Evolutionary conservation across 208 protist species (phyloP).

Genomic region (Trypanosoma lewisi): DNA sequence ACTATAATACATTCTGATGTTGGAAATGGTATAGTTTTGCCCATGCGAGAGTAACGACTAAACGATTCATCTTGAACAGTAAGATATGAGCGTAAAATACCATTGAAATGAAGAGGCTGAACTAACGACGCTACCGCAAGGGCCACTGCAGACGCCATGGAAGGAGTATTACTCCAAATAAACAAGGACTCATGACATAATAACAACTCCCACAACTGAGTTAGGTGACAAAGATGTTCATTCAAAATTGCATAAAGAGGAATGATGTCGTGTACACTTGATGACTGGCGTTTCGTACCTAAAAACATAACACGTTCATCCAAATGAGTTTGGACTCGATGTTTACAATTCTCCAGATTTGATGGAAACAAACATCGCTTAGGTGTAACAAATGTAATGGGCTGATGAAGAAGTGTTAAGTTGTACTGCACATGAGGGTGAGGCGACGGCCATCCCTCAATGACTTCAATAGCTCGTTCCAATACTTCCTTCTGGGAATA

Average conservation of each 20-base stretch:
- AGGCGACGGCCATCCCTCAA: conserved; percentile 73
- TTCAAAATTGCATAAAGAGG: conserved; percentile 72
- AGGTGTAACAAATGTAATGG: conserved; percentile 75
- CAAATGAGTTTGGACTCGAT: conserved; percentile 7
- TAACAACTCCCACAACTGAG: conserved; percentile 80
- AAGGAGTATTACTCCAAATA: conserved; percentile 81
- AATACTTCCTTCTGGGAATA: conserved; percentile 76
- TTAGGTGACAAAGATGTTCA: conserved; percentile 71
- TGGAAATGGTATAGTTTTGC: conserved; percentile 66
- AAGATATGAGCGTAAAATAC: conserved; percentile 71
- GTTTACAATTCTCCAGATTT: not conserved
- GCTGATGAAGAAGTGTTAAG: conserved; percentile 65
- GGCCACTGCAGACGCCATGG: conserved; percentile 59
- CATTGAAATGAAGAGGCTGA: conserved; percentile 67
- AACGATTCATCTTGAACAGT: conserved; percentile 82
- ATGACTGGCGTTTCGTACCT: conserved; percentile 20
- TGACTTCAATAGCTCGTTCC: conserved; percentile 54
- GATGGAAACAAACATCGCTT: conserved; percentile 30
- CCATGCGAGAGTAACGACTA: conserved; percentile 53
- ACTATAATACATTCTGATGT: conserved; percentile 49
- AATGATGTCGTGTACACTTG: conserved; percentile 42
- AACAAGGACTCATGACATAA: conserved; percentile 78
- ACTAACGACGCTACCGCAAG: conserved; percentile 74
- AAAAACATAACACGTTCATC: conserved; percentile 28
- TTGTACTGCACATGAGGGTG: conserved; percentile 76